These are phyloP conservation scores for Dacryopinax primogenitus DNA, from an alignment of 768 basidiomycete species.

Conservation along the genomic window DNA sequence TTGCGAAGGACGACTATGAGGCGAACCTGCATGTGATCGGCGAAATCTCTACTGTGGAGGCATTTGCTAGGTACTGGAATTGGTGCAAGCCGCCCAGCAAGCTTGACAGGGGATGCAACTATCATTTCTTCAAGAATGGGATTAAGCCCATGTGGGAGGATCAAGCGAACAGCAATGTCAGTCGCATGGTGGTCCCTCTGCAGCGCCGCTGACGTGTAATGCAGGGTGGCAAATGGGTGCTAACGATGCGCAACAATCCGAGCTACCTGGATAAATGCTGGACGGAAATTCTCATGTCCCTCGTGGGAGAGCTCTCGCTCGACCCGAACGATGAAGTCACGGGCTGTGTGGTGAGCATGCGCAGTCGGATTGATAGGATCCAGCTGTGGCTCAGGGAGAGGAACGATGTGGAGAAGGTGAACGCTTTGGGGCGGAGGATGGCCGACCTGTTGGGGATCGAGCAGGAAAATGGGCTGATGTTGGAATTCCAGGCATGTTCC, in stretches of 20 bases:
- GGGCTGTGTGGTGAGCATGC: slow-evolving; percentile 64
- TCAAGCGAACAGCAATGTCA: slow-evolving; percentile 60
- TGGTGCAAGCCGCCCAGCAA: slow-evolving; percentile 86
- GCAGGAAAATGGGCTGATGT: slow-evolving; percentile 69
- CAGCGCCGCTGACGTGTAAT: not conserved
- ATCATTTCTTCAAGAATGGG: slow-evolving; percentile 87
- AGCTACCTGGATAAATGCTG: slow-evolving; percentile 72
- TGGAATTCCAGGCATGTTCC: slow-evolving; percentile 71
- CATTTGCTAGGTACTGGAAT: slow-evolving; percentile 84
- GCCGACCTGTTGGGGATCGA: slow-evolving; percentile 72
- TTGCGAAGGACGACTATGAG: slow-evolving; percentile 67
- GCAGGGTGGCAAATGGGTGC: slow-evolving; percentile 81
- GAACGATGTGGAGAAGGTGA: slow-evolving; percentile 74
- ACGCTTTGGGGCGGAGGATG: slow-evolving; percentile 70
- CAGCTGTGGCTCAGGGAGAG: slow-evolving; percentile 83
- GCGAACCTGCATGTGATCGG: slow-evolving; percentile 76
- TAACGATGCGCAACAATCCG: slow-evolving; percentile 81
- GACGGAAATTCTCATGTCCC: slow-evolving; percentile 81
- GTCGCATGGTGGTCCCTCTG: not conserved
- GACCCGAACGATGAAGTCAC: slow-evolving; percentile 46
- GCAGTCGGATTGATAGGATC: slow-evolving; percentile 78
- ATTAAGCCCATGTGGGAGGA: slow-evolving; percentile 99
- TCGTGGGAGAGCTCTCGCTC: slow-evolving; percentile 58
- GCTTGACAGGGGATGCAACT: slow-evolving; percentile 81
- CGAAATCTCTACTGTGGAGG: slow-evolving; percentile 75